Evolutionary conservation across 2,329 filamentous ascomycete genomes (phyloP).

Genomic region (Pseudogymnoascus sp.): DNA sequence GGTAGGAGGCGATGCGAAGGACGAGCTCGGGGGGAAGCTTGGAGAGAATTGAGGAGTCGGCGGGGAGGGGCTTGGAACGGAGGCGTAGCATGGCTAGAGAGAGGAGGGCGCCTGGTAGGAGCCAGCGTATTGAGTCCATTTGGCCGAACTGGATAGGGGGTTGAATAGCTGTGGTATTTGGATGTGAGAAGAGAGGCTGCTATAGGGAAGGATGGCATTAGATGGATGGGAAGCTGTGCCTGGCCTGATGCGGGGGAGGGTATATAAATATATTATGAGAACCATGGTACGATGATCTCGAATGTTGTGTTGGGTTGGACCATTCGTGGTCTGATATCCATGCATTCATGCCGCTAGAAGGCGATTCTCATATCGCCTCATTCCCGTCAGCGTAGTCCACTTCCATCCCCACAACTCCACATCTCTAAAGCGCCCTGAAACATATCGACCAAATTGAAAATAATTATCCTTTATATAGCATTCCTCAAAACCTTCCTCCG

Average conservation of each 20-base stretch:
- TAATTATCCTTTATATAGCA: background rate
- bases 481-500: background rate
- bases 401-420: background rate
- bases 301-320: too few species aligned
- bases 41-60: slow-evolving; percentile 11
- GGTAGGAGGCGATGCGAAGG: slow-evolving; percentile 11
- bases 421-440: background rate
- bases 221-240: too few species aligned
- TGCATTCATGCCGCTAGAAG: background rate
- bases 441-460: background rate
- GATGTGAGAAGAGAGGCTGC: too few species aligned
- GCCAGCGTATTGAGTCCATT: too few species aligned
- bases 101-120: too few species aligned
- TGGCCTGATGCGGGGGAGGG: too few species aligned
- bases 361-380: background rate
- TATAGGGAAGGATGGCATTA: too few species aligned
- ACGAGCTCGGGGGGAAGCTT: slow-evolving; percentile 13
- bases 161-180: too few species aligned
- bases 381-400: background rate
- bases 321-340: background rate
- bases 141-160: too few species aligned
- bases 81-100: too few species aligned
- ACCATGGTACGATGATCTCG: too few species aligned
- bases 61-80: background rate
- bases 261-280: too few species aligned